phyloP scores from a whole-genome alignment of 495 filamentous ascomycete genomes.

The Penicillium roqueforti region DNA sequence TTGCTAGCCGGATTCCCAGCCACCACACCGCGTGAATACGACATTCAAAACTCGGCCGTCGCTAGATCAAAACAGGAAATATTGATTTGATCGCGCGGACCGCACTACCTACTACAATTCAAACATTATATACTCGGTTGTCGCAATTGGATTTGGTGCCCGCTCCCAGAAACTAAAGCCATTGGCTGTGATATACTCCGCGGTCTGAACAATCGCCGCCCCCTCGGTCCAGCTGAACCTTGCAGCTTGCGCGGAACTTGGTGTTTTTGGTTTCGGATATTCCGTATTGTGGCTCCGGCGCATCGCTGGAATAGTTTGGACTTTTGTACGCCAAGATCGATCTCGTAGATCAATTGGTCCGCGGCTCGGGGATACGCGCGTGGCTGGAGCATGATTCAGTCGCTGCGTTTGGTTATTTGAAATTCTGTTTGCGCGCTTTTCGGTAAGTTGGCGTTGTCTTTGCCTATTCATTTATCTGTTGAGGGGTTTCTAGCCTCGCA shows the following conservation, averaged over 20 bases:
- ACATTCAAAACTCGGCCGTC: not conserved
- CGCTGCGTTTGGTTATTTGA: conserved; percentile 30
- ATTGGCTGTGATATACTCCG: not conserved
- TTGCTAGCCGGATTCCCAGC: conserved; percentile 21
- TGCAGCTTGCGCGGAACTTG: not conserved
- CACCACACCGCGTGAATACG: not conserved
- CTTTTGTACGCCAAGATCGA: conserved; percentile 3
- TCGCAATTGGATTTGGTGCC: not conserved
- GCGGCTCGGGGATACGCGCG: conserved; percentile 19
- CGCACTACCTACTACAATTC: not conserved
- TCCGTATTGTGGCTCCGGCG: not conserved
- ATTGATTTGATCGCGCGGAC: conserved; percentile 4
- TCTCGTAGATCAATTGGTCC: conserved; percentile 10
- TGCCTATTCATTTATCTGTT: not conserved
- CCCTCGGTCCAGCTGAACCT: not conserved
- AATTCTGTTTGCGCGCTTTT: conserved; percentile 30
- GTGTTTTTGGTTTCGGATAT: not conserved
- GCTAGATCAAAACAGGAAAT: conserved; percentile 4
- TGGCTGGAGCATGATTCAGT: conserved; percentile 33
- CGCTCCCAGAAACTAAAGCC: not conserved
- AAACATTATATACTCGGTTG: not conserved
- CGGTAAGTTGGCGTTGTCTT: conserved; percentile 26
- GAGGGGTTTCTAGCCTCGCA: not conserved
- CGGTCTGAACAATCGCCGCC: not conserved
- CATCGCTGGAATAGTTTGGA: not conserved